Evolutionary conservation across 108 stramenopile species (phyloP), one percentile per base, ranked within the genome.

Genomic region (Skeletonema marinoi): DNA sequence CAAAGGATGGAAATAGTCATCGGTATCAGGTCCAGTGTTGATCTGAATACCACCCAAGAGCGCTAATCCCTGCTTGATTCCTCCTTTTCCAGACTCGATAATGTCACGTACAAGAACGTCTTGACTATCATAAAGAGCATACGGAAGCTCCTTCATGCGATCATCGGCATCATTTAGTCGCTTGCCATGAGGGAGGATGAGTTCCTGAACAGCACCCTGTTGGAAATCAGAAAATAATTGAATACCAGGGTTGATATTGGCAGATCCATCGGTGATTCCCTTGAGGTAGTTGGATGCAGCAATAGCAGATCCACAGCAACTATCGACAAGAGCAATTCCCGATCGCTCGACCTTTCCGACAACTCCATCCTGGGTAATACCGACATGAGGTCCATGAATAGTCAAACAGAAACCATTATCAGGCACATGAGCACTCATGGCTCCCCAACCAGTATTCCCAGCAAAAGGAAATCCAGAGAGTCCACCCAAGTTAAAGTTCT

Each of bases 361-460:
- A 11, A 56, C 78, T 56, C 88, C 88, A 51, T 75, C 65, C 44
- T 50, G 33, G 48, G 78, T 70, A 39, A 92, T 75, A 72, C 91
- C 91, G 11, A 92, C 91, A 62, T 93, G 92, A 44, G 92, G 92
- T 44, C 88, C 92, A 70, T 84, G 88, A 30, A 93, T 75, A 8
- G 86, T 56, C 65, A 90, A 60, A 32, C 87, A 88, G 35, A 44
- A 73, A 0, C 92, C 92, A 65, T 74, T 67, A 51, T 89, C 87
- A 29, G 89, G 92, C 38, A 92, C 85, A 77, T 92, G 92, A 13
- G 80, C 66, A n/a, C 84, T 78, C 88, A 90, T 89, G 81, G 89
- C 89, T 21, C 85, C 88, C 44, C 88, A 89, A 4, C 70, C 64
- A 19, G 88, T 89, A 4, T 62, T 70, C 16, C 89, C 89, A 13